Base-by-base conservation (phyloP, 2,329 filamentous ascomycete species). In the Scortechinia acanthostroma region DNA sequence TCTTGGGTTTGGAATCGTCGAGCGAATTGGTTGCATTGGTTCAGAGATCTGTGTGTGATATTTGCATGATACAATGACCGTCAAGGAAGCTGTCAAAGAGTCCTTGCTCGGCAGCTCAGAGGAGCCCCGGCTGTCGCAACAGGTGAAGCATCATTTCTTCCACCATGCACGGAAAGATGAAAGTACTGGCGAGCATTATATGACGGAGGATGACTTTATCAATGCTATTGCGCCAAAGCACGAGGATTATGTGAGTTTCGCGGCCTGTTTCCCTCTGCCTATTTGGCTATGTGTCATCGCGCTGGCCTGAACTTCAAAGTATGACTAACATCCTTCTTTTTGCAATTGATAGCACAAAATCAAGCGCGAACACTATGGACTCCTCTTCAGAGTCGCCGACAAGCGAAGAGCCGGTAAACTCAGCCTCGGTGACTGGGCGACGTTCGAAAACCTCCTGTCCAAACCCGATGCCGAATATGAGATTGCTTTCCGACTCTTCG, bases 391-490 rank as follows among this genome's bases (percentile, higher is more conserved):
- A 51, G 86, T 98, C 47, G 93, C 93, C 55, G 93, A 98, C 65
- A 81, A 88, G 55, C 80, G 79, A 52, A 77, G 73, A 53, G 72
- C 72, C 40, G 91, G 91, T 51, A 83, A 77, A 55, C 74, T 98
- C 54, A 86, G 71, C 54, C 70, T 97, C 45, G 73, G 81, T 48
- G 93, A 98, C 69, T 98, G 91, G 90, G 82, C 78, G 42, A 85
- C 86, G 51, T 98, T 97, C 66, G 88, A 96, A 69, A 94, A 95
- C 70, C 78, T 98, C 51, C 82, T 98, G 48, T 76, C 77, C 54
- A 97, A 96, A 69, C 87, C 93, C 50, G 93, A 97, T 60, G 93
- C 93, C 63, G 93, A 98, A 70, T 98, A 98, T 69, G 91, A 97
- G 66, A 95, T 98, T 56, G 91, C 93, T 15, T 98, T 97, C 70